phyloP scores from a whole-genome alignment of 495 filamentous ascomycete genomes.

The Haplographium delicatum region DNA sequence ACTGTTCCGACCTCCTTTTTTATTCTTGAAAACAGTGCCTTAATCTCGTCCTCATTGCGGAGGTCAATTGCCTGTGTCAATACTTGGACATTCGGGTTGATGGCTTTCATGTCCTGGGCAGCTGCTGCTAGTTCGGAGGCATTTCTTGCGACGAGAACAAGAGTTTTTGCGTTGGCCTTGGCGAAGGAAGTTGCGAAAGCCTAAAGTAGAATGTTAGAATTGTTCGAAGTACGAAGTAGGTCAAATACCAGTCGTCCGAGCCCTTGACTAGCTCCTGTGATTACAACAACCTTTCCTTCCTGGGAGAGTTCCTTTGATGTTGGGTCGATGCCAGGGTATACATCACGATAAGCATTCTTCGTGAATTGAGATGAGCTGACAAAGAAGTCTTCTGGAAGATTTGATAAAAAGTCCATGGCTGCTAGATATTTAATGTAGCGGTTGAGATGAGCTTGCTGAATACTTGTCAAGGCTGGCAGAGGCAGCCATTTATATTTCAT shows the following conservation, averaged over 20 bases:
- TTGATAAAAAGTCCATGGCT: conserved; percentile 1
- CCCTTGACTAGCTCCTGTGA: conserved; percentile 43
- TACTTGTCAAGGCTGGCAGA: no score
- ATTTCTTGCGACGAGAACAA: conserved; percentile 40
- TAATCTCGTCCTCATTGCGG: conserved; percentile 27
- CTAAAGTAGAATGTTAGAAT: conserved; percentile 14
- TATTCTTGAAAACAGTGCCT: conserved; percentile 33
- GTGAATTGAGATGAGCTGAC: conserved; percentile 22
- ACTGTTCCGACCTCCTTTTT: conserved; percentile 33
- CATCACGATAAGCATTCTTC: conserved; percentile 35
- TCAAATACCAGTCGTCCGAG: conserved; percentile 28
- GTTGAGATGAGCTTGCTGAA: no score
- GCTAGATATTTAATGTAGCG: no score
- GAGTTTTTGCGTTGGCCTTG: conserved; percentile 33
- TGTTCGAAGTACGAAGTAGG: background rate
- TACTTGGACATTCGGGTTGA: conserved; percentile 29
- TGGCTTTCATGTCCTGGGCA: conserved; percentile 26
- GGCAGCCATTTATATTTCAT: no score
- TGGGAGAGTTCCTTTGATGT: conserved; percentile 28
- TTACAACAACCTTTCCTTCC: conserved; percentile 36
- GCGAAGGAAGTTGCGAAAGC: conserved; percentile 39
- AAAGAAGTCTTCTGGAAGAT: conserved; percentile 3
- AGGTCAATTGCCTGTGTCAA: conserved; percentile 31
- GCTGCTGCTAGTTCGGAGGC: conserved; percentile 27
- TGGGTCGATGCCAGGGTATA: conserved; percentile 40